phyloP scores from a whole-genome alignment of 148 eudicot genomes.

The Chenopodium album region DNA sequence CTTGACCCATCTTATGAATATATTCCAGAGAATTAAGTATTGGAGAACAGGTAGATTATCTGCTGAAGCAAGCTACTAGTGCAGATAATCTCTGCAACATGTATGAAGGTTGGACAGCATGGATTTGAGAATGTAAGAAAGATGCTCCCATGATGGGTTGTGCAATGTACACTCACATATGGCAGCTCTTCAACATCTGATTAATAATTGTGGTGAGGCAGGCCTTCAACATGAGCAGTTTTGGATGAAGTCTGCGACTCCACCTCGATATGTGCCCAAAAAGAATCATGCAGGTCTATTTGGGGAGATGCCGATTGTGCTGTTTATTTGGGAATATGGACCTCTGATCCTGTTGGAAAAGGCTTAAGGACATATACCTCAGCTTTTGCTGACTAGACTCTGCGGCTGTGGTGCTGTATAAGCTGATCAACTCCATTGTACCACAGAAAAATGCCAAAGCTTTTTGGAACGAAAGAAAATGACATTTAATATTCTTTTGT shows the following conservation, averaged over 20 bases:
- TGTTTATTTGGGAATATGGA: background rate
- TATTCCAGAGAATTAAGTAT: slow-evolving; percentile 61
- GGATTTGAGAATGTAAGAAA: slow-evolving; percentile 58
- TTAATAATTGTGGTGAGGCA: background rate
- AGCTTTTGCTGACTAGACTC: background rate
- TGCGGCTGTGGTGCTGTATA: background rate
- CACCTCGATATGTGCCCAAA: background rate
- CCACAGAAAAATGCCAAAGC: background rate
- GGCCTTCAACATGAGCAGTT: background rate
- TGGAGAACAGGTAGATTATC: slow-evolving; percentile 88
- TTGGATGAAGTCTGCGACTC: background rate
- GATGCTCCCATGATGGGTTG: slow-evolving; percentile 2
- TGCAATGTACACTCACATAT: slow-evolving; percentile 1
- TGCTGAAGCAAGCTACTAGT: slow-evolving; percentile 93
- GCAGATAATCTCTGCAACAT: slow-evolving; percentile 95
- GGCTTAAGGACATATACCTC: background rate
- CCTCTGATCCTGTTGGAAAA: slow-evolving; percentile 2
- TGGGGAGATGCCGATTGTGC: slow-evolving; percentile 8
- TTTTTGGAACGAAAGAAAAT: background rate
- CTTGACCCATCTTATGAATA: background rate
- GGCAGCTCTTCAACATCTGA: slow-evolving; percentile 6
- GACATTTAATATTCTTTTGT: background rate
- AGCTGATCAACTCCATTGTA: background rate
- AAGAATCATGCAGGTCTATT: background rate
- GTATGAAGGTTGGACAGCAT: slow-evolving; percentile 99